phyloP scores from a whole-genome alignment of 129 eudicot species.

The Dittrichia graveolens region DNA sequence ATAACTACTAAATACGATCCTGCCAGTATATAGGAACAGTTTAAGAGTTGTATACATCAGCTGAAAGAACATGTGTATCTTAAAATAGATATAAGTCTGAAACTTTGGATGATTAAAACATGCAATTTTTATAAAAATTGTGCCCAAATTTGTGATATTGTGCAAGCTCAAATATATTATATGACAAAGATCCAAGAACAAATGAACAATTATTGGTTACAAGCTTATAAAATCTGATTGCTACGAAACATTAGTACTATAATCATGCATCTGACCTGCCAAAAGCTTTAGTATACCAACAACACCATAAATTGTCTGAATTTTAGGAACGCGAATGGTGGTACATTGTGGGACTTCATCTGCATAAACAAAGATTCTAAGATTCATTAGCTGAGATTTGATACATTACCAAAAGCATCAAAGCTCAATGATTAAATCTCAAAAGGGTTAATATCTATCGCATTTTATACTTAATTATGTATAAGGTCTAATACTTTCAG shows the following conservation, averaged over 20 bases:
- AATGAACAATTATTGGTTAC: background rate
- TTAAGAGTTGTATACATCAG: background rate
- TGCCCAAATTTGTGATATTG: too few species aligned
- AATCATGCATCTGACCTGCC: constrained; percentile 53
- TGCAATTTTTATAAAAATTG: too few species aligned
- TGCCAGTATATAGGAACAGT: constrained; percentile 29
- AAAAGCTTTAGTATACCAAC: constrained; percentile 75
- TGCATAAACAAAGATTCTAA: constrained; percentile 30
- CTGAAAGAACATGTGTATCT: background rate
- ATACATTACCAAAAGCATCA: background rate
- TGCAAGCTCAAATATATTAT: background rate
- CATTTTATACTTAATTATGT: background rate
- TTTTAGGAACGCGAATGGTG: constrained; percentile 62
- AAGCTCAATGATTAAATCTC: background rate
- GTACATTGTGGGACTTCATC: constrained; percentile 65
- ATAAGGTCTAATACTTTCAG: too few species aligned
- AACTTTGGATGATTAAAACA: too few species aligned
- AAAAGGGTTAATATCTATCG: background rate
- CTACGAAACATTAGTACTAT: background rate
- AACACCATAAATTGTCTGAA: constrained; percentile 67
- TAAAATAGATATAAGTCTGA: background rate
- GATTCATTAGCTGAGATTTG: constrained; percentile 8
- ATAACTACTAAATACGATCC: constrained; percentile 83
- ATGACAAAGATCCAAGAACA: background rate
- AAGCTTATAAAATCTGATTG: background rate